These are phyloP conservation scores for Daldinia decipiens DNA, from an alignment of 495 filamentous ascomycete genomes.

Conservation along the genomic window DNA sequence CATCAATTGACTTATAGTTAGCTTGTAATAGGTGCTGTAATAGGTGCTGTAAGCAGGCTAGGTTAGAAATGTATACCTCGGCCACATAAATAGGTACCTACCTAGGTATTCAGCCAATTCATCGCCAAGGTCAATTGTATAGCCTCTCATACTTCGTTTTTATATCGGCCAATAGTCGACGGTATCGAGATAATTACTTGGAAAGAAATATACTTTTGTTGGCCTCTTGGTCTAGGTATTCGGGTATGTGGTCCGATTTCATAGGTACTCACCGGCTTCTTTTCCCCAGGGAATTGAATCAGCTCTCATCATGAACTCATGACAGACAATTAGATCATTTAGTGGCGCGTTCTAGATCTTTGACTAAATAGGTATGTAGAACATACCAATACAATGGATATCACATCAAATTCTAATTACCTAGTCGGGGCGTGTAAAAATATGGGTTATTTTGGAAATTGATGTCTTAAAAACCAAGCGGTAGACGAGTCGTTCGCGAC, in stretches of 20 bases:
- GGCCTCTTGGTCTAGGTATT: slow-evolving; percentile 27
- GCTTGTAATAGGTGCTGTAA: not conserved
- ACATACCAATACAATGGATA: slow-evolving; percentile 9
- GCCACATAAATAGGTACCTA: not conserved
- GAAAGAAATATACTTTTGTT: slow-evolving; percentile 22
- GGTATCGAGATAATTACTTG: slow-evolving; percentile 16
- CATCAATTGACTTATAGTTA: slow-evolving; percentile 26
- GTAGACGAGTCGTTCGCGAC: not conserved
- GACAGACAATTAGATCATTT: slow-evolving; percentile 25
- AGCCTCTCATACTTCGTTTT: slow-evolving; percentile 25
- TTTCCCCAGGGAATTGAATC: slow-evolving; percentile 36
- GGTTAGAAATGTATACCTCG: not conserved
- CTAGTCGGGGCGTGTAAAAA: slow-evolving; percentile 4
- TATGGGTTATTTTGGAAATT: not conserved
- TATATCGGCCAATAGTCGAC: slow-evolving; percentile 31
- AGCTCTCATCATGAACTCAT: slow-evolving; percentile 18
- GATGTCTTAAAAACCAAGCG: not conserved
- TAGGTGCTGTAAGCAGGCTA: not conserved
- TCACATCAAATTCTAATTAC: not conserved
- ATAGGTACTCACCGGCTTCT: slow-evolving; percentile 6
- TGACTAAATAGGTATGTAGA: slow-evolving; percentile 11
- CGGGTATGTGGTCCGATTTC: slow-evolving; percentile 38
- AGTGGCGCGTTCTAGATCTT: slow-evolving; percentile 21
- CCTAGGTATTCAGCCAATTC: not conserved
- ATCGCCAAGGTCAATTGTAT: slow-evolving; percentile 23